Evolutionary conservation across 1,284 basidiomycete species (phyloP).

Genomic region (Fomitopsis pinicola): DNA sequence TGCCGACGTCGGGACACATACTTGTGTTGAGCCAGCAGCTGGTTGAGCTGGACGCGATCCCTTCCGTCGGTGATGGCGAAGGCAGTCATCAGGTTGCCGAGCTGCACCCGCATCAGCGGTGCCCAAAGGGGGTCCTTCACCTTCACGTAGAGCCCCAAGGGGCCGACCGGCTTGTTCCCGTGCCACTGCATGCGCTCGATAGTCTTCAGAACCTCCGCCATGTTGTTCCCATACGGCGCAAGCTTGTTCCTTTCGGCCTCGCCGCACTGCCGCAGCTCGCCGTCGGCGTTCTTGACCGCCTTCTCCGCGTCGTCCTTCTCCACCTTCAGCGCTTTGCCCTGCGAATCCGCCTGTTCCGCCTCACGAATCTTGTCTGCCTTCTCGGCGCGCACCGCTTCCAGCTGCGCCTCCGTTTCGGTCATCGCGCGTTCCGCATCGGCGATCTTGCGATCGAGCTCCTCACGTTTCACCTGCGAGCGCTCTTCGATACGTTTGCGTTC

Average conservation of each 20-base stretch:
- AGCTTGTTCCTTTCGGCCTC: constrained; percentile 51
- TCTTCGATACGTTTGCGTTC: constrained; percentile 54
- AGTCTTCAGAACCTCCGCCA: constrained; percentile 52
- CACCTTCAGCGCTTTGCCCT: constrained; percentile 27
- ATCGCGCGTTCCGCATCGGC: constrained; percentile 34
- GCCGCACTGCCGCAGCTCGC: constrained; percentile 43
- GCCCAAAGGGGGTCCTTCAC: constrained; percentile 73
- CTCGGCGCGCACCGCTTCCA: constrained; percentile 33
- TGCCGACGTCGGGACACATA: constrained; percentile 20
- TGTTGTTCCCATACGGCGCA: constrained; percentile 61
- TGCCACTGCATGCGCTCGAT: constrained; percentile 62
- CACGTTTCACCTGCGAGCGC: constrained; percentile 57
- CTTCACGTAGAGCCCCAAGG: constrained; percentile 79
- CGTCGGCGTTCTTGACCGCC: constrained; percentile 39
- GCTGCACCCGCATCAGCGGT: constrained; percentile 58
- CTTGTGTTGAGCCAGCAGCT: constrained; percentile 58
- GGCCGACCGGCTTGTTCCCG: constrained; percentile 77
- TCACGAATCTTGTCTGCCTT: constrained; percentile 30
- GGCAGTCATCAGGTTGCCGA: constrained; percentile 61
- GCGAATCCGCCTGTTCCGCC: constrained; percentile 31
- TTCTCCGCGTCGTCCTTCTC: constrained; percentile 9
- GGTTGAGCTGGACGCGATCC: constrained; percentile 63
- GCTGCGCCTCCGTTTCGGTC: constrained; percentile 16
- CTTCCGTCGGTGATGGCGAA: constrained; percentile 77
- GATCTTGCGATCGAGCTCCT: constrained; percentile 49